A percentile compares a stretch with the other conserved stretches of the same genome.
Conservation (phyloP, 257 asterid genomes). For the Voacanga thouarsii region DNA sequence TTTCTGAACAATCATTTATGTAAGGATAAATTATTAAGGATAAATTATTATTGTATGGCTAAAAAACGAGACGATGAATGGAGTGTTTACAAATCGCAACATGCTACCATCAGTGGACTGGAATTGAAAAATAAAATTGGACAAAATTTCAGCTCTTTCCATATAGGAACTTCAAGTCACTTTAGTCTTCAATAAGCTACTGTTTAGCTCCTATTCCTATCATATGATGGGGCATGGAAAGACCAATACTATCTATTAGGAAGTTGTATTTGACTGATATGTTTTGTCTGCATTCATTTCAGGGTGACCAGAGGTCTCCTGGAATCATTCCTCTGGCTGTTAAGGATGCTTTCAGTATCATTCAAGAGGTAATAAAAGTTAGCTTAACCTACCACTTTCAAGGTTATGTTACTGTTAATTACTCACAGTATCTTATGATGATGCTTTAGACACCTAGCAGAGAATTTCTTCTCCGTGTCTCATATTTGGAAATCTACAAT, state of each 20-base stretch:
- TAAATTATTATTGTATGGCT: not conserved
- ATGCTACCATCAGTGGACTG: not conserved
- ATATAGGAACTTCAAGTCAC: not conserved
- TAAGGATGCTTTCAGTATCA: slow-evolving; percentile 95
- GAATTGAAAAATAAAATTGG: not conserved
- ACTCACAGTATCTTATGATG: slow-evolving; percentile 16
- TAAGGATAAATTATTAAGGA: not conserved
- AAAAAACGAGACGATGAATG: not conserved
- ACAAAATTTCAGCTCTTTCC: not conserved
- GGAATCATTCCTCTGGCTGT: slow-evolving; percentile 98
- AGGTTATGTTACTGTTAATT: not conserved
- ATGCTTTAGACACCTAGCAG: slow-evolving; percentile 88
- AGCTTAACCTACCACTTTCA: not conserved
- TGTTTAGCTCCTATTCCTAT: not conserved
- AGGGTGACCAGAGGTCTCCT: slow-evolving; percentile 99
- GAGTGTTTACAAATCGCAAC: not conserved
- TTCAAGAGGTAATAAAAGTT: slow-evolving; percentile 84
- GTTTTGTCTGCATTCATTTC: slow-evolving; percentile 17
- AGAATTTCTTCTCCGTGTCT: slow-evolving; percentile 93
- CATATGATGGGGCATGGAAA: not conserved
- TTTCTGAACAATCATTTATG: not conserved
- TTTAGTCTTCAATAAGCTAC: not conserved
- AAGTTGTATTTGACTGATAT: not conserved
- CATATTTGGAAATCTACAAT: slow-evolving; percentile 96
- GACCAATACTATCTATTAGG: not conserved